Evolutionary conservation across 1,139 yeast genomes (phyloP).

Genomic region (Torulaspora globosa): DNA sequence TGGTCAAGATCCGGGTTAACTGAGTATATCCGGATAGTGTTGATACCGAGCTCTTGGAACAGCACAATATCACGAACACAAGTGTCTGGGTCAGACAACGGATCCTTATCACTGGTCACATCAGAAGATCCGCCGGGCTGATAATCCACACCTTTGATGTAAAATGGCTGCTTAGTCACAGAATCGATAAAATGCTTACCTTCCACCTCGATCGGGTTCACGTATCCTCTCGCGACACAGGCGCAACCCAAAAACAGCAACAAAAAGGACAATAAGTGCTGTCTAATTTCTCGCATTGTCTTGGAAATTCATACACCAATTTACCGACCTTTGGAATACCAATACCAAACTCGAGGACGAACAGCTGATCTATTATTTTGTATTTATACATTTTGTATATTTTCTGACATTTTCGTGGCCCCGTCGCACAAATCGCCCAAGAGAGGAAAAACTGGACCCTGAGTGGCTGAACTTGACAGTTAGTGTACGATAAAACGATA

Average conservation of each 20-base stretch:
- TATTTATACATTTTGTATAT: constrained; percentile 1
- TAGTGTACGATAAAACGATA: background rate
- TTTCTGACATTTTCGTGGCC: background rate
- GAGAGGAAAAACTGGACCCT: constrained; percentile 1
- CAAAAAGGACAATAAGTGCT: background rate
- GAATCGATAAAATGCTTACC: constrained; percentile 75
- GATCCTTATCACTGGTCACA: constrained; percentile 40
- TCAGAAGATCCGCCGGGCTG: constrained; percentile 89
- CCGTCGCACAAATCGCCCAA: background rate
- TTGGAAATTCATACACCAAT: background rate
- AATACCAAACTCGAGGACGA: background rate
- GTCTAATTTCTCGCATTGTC: background rate
- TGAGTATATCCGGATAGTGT: constrained; percentile 82
- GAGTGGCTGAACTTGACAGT: background rate
- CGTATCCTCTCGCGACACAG: constrained; percentile 30
- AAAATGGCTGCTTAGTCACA: constrained; percentile 73
- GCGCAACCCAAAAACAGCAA: constrained; percentile 1
- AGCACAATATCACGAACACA: constrained; percentile 61
- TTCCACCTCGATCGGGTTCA: constrained; percentile 57
- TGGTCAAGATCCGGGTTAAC: constrained; percentile 80
- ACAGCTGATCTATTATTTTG: background rate
- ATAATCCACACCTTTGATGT: constrained; percentile 75
- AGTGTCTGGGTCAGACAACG: constrained; percentile 47
- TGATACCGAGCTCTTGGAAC: constrained; percentile 44
- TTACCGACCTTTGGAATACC: background rate